A percentile compares a stretch with the other conserved stretches of the same genome.
Evolutionary conservation across 139 green algal species (phyloP).

Genomic region (Ostreobium quekettii): DNA sequence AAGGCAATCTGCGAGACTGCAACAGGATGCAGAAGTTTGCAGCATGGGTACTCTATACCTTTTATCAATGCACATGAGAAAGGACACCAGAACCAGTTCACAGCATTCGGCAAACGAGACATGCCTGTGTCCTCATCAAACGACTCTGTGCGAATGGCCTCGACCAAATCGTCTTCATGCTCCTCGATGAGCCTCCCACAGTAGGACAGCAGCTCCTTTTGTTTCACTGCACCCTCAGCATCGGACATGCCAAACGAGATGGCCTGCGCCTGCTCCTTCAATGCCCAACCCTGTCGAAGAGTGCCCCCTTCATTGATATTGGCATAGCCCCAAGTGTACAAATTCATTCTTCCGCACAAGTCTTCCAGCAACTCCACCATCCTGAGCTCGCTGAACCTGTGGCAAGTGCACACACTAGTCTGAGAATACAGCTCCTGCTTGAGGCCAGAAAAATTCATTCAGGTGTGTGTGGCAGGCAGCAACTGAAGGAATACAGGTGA

Average conservation of each 20-base stretch:
- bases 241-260: constrained; percentile 1
- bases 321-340: constrained; percentile 38
- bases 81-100: no score
- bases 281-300: neutral
- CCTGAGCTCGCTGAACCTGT: constrained; percentile 52
- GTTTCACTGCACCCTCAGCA: constrained; percentile 25
- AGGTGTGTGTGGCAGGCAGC: no score
- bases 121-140: constrained; percentile 17
- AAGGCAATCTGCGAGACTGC: no score
- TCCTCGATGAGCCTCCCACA: constrained; percentile 48
- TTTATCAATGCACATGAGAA: no score
- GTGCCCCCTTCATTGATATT: constrained; percentile 4
- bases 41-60: no score
- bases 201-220: constrained; percentile 37
- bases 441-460: no score
- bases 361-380: constrained; percentile 61
- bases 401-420: neutral
- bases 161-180: constrained; percentile 50
- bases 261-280: neutral
- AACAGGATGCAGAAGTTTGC: no score
- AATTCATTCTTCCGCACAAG: constrained; percentile 46
- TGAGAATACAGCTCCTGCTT: neutral
- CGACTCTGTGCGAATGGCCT: constrained; percentile 28
- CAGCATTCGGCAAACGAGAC: no score
- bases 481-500: no score